Evolutionary conservation across 495 filamentous ascomycete genomes (phyloP).

Genomic region (Cercophora newfieldiana): DNA sequence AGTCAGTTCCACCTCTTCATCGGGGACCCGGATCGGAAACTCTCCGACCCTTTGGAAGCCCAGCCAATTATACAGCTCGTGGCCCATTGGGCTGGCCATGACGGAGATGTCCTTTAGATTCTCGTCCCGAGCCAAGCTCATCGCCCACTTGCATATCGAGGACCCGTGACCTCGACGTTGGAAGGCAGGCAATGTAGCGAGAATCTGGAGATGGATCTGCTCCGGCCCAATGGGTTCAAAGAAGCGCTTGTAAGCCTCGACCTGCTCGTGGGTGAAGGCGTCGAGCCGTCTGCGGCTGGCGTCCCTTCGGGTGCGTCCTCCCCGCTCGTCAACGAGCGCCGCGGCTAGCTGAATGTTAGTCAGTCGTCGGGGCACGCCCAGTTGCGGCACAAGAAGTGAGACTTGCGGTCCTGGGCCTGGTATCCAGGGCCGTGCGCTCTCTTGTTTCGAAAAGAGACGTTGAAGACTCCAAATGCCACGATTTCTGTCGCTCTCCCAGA

Average conservation of each 20-base stretch:
- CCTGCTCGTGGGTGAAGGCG: constrained; percentile 8
- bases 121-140: background rate
- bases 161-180: background rate
- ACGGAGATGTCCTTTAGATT: background rate
- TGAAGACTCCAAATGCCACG: constrained; percentile 38
- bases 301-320: constrained; percentile 32
- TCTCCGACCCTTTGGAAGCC: background rate
- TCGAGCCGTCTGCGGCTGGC: constrained; percentile 35
- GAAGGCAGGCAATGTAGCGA: background rate
- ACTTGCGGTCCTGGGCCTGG: constrained; percentile 35
- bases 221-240: background rate
- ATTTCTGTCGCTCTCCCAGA: constrained; percentile 18
- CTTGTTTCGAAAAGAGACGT: constrained; percentile 36
- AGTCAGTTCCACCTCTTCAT: background rate
- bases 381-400: background rate
- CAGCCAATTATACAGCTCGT: background rate
- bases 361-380: background rate
- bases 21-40: background rate
- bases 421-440: constrained; percentile 32
- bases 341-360: constrained; percentile 21
- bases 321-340: constrained; percentile 27
- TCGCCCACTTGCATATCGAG: background rate
- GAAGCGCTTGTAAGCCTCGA: background rate
- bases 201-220: background rate
- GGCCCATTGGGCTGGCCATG: background rate